A percentile compares a stretch with the other conserved stretches of the same genome.
phyloP scores from a whole-genome alignment of 2,329 filamentous ascomycete species.

The Fusarium sp. region DNA sequence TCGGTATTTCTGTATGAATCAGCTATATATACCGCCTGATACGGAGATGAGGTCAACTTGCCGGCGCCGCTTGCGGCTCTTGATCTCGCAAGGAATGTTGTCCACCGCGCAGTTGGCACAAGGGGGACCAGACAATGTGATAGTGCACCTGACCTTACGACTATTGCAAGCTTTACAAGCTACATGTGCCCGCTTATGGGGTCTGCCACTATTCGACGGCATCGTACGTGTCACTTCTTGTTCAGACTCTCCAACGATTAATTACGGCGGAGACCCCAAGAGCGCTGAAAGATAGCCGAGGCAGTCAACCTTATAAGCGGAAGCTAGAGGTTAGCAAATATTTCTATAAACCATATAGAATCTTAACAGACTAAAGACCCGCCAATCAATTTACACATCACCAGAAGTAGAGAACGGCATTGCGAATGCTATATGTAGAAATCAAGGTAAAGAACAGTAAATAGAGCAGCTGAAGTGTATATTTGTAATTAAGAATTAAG shows the following conservation, averaged over 20 bases:
- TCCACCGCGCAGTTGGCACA: background rate
- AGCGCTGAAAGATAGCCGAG: background rate
- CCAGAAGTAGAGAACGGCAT: too few species aligned
- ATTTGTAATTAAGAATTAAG: too few species aligned
- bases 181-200: background rate
- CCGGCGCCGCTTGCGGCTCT: background rate
- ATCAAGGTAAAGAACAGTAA: rapidly evolving
- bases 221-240: background rate
- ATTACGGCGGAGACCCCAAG: background rate
- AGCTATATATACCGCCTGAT: background rate
- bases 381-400: background rate
- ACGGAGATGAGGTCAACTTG: rapidly evolving
- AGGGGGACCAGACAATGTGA: background rate
- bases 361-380: rapidly evolving
- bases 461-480: too few species aligned
- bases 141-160: background rate
- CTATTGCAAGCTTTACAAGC: background rate
- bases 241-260: background rate
- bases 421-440: too few species aligned
- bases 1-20: background rate
- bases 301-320: background rate
- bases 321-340: background rate
- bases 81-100: background rate
- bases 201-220: background rate
- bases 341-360: rapidly evolving